phyloP scores from a whole-genome alignment of 139 green algal species.

The Prasinococcaceae sp. region DNA sequence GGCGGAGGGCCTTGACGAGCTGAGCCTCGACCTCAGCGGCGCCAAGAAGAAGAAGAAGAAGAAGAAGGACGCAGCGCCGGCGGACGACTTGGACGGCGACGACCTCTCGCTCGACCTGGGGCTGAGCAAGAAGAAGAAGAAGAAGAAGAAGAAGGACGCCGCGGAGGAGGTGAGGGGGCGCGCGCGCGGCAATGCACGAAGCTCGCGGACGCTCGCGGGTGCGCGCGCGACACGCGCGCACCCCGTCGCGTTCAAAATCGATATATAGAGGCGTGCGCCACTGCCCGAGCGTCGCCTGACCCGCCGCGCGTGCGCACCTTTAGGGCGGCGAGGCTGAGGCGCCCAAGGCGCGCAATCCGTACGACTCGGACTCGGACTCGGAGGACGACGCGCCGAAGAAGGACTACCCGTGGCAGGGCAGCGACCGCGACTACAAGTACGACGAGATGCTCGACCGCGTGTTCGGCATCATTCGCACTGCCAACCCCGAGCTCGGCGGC shows the following conservation, averaged over 20 bases:
- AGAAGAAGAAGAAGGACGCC: slow-evolving; percentile 12
- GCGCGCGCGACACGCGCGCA: background rate
- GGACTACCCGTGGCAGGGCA: slow-evolving; percentile 86
- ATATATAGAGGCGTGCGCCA: too few species aligned
- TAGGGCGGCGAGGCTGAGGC: too few species aligned
- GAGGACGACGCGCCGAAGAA: too few species aligned
- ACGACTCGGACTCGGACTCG: too few species aligned
- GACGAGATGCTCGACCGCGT: slow-evolving; percentile 84
- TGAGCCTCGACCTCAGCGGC: too few species aligned
- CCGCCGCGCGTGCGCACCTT: too few species aligned
- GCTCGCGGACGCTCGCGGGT: background rate
- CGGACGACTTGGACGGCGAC: background rate
- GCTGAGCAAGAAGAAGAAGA: slow-evolving; percentile 19
- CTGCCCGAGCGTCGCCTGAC: too few species aligned
- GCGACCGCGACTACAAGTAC: slow-evolving; percentile 90
- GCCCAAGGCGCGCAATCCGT: too few species aligned
- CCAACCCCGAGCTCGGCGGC: slow-evolving; percentile 94
- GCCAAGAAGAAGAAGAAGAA: slow-evolving; percentile 27
- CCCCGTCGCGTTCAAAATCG: background rate
- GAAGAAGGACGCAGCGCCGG: slow-evolving; percentile 13
- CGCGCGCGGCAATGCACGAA: too few species aligned
- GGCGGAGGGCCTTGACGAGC: background rate
- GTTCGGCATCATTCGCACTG: slow-evolving; percentile 85
- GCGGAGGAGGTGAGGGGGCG: too few species aligned
- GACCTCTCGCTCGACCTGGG: slow-evolving; percentile 1